Evolutionary conservation across 1,284 basidiomycete genomes (phyloP), one percentile per base, ranked within the genome.

Genomic region (Sanghuangporus sanghuang): DNA sequence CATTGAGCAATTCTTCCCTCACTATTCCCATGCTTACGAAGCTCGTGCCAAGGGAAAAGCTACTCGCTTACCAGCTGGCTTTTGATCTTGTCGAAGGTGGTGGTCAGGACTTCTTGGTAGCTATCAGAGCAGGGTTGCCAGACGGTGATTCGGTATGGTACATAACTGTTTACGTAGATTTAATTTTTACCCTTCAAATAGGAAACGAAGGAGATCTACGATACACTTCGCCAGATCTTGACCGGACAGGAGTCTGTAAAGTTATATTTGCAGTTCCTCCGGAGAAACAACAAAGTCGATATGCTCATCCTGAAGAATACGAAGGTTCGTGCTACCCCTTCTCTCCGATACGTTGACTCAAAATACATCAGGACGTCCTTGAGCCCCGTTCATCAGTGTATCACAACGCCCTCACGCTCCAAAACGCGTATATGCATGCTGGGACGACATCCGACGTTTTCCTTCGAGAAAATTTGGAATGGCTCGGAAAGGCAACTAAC

Each of bases 371-470:
- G 92, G 93, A 97, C 60, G 86, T 87, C 1, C 81, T 98, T n/a
- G 96, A 98, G 72, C 85, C 93, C 46, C 89, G 95, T 48, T 95
- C 93, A 44, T 98, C 95, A 18, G 93, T 98, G 71, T 98, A 96
- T 73, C 96, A 98, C 77, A 95, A 92, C 6, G 94, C 96, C 8
- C 84, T 98, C 67, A 95, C 94, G 3, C 84, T 98, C 64, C 92
- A 95, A 73, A 97, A 98, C 73, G 95, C 96, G 1, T 98, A 95
- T 74, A 95, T 96, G 85, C 89, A 96, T 73, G 89, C 95, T 27
- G 96, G 96, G 54, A 98, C 96, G 1, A 95, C 94, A 0, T 95
- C 94, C 2, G 96, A 98, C 70, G 74, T 84, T 42, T 98, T 98
- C 81, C 78, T 98, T 35, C 87, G 94, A 9, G 93, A 96, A 63